Base-by-base conservation (phyloP, 768 basidiomycete genomes). In the Mycena kentingensis region DNA sequence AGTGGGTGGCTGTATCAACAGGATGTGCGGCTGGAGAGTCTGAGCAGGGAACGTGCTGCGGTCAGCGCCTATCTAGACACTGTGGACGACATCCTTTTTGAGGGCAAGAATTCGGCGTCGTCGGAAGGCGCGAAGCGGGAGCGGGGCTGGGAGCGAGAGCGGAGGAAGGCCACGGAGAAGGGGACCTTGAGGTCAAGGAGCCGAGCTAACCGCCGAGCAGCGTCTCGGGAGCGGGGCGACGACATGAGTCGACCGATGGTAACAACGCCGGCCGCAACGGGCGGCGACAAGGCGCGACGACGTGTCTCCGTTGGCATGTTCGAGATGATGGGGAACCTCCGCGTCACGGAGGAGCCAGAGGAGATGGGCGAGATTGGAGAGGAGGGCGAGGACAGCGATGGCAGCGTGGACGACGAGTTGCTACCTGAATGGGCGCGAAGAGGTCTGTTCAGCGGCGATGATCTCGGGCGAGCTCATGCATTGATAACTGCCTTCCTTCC, bases 1-100 rank as follows among this genome's bases (percentile, higher is more conserved):
- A 85, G 85, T 25, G 91, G 91, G 5, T 93, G 90, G 89, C 63
- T 93, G 48, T 93, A 93, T 64, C 77, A 70, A 51, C 86, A 85
- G 62, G 85, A 89, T 60, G 62, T 91, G 49, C 68, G 61, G 15
- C 68, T 86, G 27, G 69, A 66, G 18, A 76, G 84, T 26, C 67
- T 93, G 50, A 65, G 32, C 58, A 81, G 75, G 65, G 89, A 92
- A 65, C 71, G 79, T 57, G 67, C 66, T 1, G 77, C 80, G 4
- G 79, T 93, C 3, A 65, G 68, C 31, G 65, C 71, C 42, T 94
- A 93, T 65, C 64, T 92, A 52, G 82, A 90, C 55, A 75, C 84
- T n/a, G 90, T 92, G 3, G 91, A 93, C 60, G 82, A 85, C 52
- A 85, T 87, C 3, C 65, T 94, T 13, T 93, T 94, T 52, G 81